Percentiles rank a stretch among this genome's conserved stretches.
phyloP scores from a whole-genome alignment of 225 moss, liverwort and hornwort genomes.

The Pseudisothecium myosuroides region DNA sequence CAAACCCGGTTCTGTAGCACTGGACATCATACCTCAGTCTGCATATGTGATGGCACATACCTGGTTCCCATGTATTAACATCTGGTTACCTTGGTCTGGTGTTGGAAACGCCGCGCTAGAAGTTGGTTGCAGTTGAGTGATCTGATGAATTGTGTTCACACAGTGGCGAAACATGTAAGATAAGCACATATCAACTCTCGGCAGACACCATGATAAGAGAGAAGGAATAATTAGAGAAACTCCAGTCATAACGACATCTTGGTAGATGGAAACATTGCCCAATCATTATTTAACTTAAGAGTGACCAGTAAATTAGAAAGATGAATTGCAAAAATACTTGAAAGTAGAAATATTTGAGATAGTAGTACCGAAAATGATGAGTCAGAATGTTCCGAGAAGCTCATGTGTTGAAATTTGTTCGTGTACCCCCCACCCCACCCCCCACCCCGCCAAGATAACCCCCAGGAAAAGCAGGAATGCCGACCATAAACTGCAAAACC shows the following conservation, averaged over 20 bases:
- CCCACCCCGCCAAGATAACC: background rate
- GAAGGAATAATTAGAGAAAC: background rate
- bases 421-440: background rate
- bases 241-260: background rate
- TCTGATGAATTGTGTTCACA: background rate
- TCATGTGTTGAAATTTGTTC: background rate
- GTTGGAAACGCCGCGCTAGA: background rate
- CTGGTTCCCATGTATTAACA: background rate
- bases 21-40: background rate
- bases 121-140: background rate
- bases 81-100: background rate
- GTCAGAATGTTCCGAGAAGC: background rate
- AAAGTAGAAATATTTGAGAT: background rate
- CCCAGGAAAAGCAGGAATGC: background rate
- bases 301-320: background rate
- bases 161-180: background rate
- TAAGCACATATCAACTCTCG: background rate
- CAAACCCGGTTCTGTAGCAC: background rate
- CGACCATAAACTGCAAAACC: conserved; percentile 21
- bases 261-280: background rate
- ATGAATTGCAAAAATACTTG: background rate
- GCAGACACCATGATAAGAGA: background rate
- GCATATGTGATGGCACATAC: conserved; percentile 1
- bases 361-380: conserved; percentile 1
- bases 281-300: background rate